These are phyloP conservation scores for Apophysomyces sp. DNA, from an alignment of 371 early-diverging fungal species.

Conservation along the genomic window DNA sequence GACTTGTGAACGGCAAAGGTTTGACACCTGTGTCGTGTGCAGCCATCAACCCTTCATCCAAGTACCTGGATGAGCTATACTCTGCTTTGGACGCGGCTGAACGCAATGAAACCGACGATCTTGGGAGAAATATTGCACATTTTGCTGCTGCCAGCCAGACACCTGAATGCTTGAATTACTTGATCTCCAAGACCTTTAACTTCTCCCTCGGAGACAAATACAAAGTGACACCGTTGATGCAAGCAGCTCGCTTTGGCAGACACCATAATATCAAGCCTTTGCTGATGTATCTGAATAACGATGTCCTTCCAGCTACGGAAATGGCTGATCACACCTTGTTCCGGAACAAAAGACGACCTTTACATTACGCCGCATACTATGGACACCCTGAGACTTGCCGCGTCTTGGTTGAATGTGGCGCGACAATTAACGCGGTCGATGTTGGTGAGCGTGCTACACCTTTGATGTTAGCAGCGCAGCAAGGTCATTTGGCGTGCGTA, in stretches of 20 bases:
- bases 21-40: constrained; percentile 51
- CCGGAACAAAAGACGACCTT: constrained; percentile 42
- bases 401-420: constrained; percentile 44
- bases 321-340: constrained; percentile 42
- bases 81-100: constrained; percentile 42
- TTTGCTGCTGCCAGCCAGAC: constrained; percentile 61
- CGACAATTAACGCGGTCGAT: constrained; percentile 41
- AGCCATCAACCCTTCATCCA: constrained; percentile 44
- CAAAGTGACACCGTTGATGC: constrained; percentile 50
- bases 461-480: constrained; percentile 44
- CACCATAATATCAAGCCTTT: constrained; percentile 33
- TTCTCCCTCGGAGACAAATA: constrained; percentile 34
- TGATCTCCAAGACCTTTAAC: constrained; percentile 39
- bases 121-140: constrained; percentile 52
- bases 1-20: constrained; percentile 24
- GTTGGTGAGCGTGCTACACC: constrained; percentile 46
- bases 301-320: constrained; percentile 16
- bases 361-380: constrained; percentile 60
- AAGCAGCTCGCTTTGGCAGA: constrained; percentile 58
- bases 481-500: constrained; percentile 51
- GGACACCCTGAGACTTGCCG: constrained; percentile 49
- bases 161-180: constrained; percentile 45
- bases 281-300: constrained; percentile 27
- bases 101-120: constrained; percentile 35
- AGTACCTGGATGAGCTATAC: constrained; percentile 40